A percentile compares a stretch with the other conserved stretches of the same genome.
Conservation (phyloP, 2,329 filamentous ascomycete species). For the Amphichorda felina region DNA sequence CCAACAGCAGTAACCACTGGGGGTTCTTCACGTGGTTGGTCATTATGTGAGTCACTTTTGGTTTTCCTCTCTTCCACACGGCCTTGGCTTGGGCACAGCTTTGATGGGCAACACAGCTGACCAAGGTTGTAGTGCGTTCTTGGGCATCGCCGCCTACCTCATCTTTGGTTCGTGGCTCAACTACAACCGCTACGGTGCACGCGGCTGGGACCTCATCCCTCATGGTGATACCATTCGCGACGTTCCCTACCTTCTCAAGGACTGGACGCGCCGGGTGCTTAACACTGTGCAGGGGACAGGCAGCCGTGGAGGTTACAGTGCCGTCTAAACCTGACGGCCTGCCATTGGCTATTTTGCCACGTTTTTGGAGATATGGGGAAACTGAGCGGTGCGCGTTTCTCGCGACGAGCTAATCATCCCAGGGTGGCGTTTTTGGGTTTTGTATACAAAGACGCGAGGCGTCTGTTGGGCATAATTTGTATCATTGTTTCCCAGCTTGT, state of each 20-base stretch:
- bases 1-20: slow-evolving; percentile 50
- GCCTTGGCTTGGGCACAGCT: neutral
- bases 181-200: slow-evolving; percentile 91
- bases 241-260: slow-evolving; percentile 81
- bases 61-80: neutral
- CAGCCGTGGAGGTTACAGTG: slow-evolving; percentile 84
- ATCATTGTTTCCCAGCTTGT: too few species aligned
- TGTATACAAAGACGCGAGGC: too few species aligned
- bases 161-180: slow-evolving; percentile 99
- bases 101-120: slow-evolving; percentile 3
- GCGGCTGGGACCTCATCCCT: slow-evolving; percentile 89
- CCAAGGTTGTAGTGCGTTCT: slow-evolving; percentile 54
- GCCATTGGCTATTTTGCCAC: too few species aligned
- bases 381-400: too few species aligned
- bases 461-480: too few species aligned
- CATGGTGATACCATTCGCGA: slow-evolving; percentile 90
- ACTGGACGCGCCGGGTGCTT: slow-evolving; percentile 69
- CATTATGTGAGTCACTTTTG: slow-evolving; percentile 57
- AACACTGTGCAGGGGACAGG: slow-evolving; percentile 77
- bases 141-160: slow-evolving; percentile 76
- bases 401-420: too few species aligned
- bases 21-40: slow-evolving; percentile 98
- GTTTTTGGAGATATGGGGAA: too few species aligned
- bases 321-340: slow-evolving; percentile 52
- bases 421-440: too few species aligned